Evolutionary conservation across 257 asterid genomes (phyloP), one percentile per base, ranked within the genome.

Genomic region (Solanum etuberosum): DNA sequence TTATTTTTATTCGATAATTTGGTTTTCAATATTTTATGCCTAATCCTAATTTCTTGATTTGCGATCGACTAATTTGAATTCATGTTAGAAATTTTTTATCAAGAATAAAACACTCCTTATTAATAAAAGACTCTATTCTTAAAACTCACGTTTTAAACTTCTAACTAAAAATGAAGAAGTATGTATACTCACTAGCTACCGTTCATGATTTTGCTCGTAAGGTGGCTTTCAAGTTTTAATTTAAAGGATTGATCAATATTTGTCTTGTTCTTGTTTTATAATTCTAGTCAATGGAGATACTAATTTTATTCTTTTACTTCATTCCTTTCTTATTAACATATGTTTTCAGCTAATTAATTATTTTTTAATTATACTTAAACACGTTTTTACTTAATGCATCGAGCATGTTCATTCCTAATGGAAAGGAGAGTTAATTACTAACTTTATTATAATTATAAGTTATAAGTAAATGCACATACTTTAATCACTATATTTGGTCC

Each of bases 371-470:
- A 7, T 78, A 43, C 6, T 78, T 25, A 42, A 9, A 43, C 38
- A 35, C 82, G 51, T 35, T 37, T 32, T 78, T 78, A 8, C 83
- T 77, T 77, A 25, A 25, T 6, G 63, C 65, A 15, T 78, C 11
- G 3, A 27, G 7, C 25, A 43, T 43, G 63, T 78, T 78, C 7
- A 61, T 43, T 43, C 84, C 63, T 78, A 43, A 43, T 78, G 25
- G 38, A 78, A 78, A 78, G 38, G 29, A 7, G 14, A 43, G 23
- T 25, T 78, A 43, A 48, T 27, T 78, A 43, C 65, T 42, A 77
- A 25, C 84, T 77, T 77, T 77, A 57, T 57, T 57, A 77, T 42
- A 40, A 77, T 57, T 57, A 77, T 42, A 40, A 42, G 8, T 77
- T 42, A 77, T 13, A 6, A 40, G 27, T 40, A 34, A 34, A 71